Evolutionary conservation across 768 basidiomycete species (phyloP).

Genomic region (Trametes maxima): DNA sequence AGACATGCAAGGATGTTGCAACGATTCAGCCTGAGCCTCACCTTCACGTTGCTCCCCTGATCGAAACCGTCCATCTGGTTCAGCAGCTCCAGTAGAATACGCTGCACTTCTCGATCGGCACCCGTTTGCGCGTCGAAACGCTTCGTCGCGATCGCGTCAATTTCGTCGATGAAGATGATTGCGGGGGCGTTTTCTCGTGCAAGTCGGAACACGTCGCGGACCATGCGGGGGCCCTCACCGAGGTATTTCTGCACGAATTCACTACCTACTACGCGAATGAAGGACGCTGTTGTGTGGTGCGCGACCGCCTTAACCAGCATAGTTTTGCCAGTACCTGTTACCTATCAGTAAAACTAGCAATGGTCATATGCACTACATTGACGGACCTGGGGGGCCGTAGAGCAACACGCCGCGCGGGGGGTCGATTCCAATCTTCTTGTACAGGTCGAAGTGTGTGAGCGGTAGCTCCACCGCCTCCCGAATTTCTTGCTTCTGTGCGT

Average conservation of each 20-base stretch:
- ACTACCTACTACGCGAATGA: slow-evolving; percentile 97
- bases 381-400: slow-evolving; percentile 92
- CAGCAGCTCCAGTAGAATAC: slow-evolving; percentile 93
- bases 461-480: slow-evolving; percentile 98
- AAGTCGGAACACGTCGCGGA: slow-evolving; percentile 97
- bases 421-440: slow-evolving; percentile 99
- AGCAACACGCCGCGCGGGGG: slow-evolving; percentile 96
- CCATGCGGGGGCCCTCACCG: slow-evolving; percentile 99
- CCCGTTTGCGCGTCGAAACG: slow-evolving; percentile 99
- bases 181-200: slow-evolving; percentile 96
- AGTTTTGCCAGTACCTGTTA: slow-evolving; percentile 91
- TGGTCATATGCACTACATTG: background rate
- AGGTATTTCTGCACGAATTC: slow-evolving; percentile 99
- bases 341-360: background rate
- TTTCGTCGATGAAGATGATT: slow-evolving; percentile 99
- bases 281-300: slow-evolving; percentile 93
- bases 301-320: slow-evolving; percentile 99
- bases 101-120: slow-evolving; percentile 98
- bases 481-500: slow-evolving; percentile 98
- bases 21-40: slow-evolving; percentile 34
- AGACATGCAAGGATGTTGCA: background rate
- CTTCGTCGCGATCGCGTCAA: slow-evolving; percentile 98
- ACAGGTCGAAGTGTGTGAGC: slow-evolving; percentile 94
- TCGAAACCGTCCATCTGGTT: slow-evolving; percentile 99
- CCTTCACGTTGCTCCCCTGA: slow-evolving; percentile 98